phyloP scores from a whole-genome alignment of 306 rosid species.

The Carpinus fangiana region DNA sequence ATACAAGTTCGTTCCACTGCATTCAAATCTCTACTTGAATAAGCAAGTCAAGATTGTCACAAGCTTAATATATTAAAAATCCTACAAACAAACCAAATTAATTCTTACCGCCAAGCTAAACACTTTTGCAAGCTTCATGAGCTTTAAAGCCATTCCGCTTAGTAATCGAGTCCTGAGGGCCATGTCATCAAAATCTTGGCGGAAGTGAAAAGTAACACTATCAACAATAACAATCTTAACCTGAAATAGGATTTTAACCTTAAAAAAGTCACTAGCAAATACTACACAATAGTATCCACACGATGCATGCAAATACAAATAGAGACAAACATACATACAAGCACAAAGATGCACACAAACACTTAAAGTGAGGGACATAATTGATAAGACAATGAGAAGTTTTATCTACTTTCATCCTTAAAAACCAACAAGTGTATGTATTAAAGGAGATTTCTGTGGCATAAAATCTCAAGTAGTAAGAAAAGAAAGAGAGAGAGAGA shows the following conservation, averaged over 20 bases:
- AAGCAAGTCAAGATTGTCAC: not conserved
- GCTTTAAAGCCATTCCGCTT: conserved; percentile 81
- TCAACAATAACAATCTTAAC: conserved; percentile 82
- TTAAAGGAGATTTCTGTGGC: not conserved
- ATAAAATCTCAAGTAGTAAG: too few relatives aligned
- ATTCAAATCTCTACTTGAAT: not conserved
- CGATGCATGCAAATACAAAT: too few relatives aligned
- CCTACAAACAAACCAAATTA: conserved; percentile 22
- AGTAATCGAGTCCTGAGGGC: conserved; percentile 85
- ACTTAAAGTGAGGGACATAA: not conserved
- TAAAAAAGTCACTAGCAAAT: not conserved
- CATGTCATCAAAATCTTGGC: conserved; percentile 91
- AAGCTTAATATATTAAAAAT: conserved; percentile 13
- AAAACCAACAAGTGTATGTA: not conserved
- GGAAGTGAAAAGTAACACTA: conserved; percentile 93
- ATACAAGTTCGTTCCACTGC: conserved; percentile 1
- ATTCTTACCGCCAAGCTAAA: conserved; percentile 70
- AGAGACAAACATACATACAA: not conserved
- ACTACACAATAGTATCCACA: not conserved
- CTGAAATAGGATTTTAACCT: conserved; percentile 34
- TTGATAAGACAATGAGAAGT: not conserved
- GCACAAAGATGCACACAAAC: not conserved
- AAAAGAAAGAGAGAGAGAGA: not conserved
- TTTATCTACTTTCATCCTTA: not conserved
- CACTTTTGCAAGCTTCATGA: conserved; percentile 79